Conservation (phyloP, 2,329 filamentous ascomycete species). For the Pseudogymnoascus sp. region DNA sequence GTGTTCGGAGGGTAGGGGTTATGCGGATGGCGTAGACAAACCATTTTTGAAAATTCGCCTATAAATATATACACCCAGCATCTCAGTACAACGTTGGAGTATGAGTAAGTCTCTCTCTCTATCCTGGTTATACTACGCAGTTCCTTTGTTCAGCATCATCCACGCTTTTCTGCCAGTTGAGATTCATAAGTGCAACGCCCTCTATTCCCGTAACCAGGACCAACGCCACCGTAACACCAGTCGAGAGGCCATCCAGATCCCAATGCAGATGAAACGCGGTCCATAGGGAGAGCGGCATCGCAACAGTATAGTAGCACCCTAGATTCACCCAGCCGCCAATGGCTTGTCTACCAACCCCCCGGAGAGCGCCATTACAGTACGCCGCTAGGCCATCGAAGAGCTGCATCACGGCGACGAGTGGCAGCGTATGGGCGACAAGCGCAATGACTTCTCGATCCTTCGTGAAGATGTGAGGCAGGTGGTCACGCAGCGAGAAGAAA, state of each 20-base stretch:
- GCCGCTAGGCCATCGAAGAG: conserved; percentile 73
- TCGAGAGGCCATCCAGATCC: conserved; percentile 73
- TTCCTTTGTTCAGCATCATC: not conserved
- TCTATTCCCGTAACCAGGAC: not conserved
- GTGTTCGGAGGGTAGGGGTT: not conserved
- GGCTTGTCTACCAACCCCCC: conserved; percentile 77
- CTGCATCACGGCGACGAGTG: conserved; percentile 77
- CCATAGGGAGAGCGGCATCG: conserved; percentile 71
- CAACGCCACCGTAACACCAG: conserved; percentile 58
- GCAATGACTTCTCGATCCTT: conserved; percentile 59
- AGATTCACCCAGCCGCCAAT: conserved; percentile 85
- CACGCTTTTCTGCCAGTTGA: not conserved
- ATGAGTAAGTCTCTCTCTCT: too few species aligned
- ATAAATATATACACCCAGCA: not conserved
- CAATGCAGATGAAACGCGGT: conserved; percentile 67
- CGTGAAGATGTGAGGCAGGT: conserved; percentile 69
- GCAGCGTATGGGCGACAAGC: conserved; percentile 61
- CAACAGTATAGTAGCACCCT: conserved; percentile 76
- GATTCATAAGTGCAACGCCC: not conserved
- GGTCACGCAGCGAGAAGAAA: conserved; percentile 49
- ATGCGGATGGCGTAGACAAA: not conserved
- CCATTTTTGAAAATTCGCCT: too few species aligned
- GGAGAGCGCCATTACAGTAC: conserved; percentile 72
- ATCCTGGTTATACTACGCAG: too few species aligned
- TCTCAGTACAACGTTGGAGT: too few species aligned